These are phyloP conservation scores for Tulasnella sp. DNA, from an alignment of 768 basidiomycete species.

Conservation along the genomic window DNA sequence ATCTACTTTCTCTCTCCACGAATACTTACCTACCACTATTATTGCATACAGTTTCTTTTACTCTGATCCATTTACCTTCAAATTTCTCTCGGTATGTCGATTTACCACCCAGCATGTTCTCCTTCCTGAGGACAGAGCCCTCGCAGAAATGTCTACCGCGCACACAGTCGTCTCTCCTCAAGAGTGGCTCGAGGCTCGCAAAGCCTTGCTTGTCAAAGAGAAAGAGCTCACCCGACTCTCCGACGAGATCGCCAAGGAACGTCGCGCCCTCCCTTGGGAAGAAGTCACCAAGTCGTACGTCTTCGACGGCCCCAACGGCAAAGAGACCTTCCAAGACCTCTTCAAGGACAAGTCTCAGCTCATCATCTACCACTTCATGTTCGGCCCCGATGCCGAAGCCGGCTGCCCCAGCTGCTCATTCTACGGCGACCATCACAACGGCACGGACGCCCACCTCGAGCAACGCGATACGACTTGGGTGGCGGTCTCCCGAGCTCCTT, in stretches of 20 bases:
- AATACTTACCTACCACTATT: not conserved
- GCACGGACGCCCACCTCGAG: not conserved
- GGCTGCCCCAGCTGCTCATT: slow-evolving; percentile 1
- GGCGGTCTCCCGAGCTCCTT: not conserved
- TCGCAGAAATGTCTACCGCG: not conserved
- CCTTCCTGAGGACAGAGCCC: not conserved
- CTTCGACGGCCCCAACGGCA: slow-evolving; percentile 8
- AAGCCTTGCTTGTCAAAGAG: not conserved
- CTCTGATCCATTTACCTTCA: not conserved
- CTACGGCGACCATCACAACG: not conserved
- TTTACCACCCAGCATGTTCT: not conserved
- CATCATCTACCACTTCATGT: slow-evolving; percentile 16
- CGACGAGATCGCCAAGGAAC: slow-evolving; percentile 12
- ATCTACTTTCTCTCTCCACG: not conserved
- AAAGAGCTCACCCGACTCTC: slow-evolving; percentile 12
- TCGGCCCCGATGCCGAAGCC: not conserved
- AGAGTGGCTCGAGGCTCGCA: not conserved
- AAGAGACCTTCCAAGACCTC: not conserved
- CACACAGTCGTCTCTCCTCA: not conserved
- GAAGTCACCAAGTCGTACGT: slow-evolving; percentile 3
- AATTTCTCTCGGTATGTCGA: not conserved
- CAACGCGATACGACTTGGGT: slow-evolving; percentile 8
- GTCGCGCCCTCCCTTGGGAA: slow-evolving; percentile 10
- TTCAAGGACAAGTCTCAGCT: slow-evolving; percentile 10
- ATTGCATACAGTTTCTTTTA: not conserved